Evolutionary conservation across 805 yeast species (phyloP), one percentile per base, ranked within the genome.

Genomic region (Tetrapisispora iriomotensis): DNA sequence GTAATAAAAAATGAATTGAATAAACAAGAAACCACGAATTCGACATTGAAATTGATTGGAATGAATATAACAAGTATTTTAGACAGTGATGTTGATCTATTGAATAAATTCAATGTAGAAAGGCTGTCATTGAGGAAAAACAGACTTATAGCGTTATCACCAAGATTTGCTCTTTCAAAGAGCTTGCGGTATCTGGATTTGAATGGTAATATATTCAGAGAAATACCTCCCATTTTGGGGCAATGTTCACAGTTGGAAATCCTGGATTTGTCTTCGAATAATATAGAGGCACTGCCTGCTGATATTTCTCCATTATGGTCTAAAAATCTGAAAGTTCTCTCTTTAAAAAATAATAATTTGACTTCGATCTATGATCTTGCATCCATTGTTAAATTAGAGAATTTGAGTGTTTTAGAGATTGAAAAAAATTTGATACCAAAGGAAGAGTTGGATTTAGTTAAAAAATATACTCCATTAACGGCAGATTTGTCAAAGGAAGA

Each of bases 191-290:
- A 77, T 45, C 60, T 84, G 41, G 90, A 83, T 55, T 58, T 84
- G 34, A 82, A 82, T 53, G 65, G 68, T 42, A 84, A 84, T 54
- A 54, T 61, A 33, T 66, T 84, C 37, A 47, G 64, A 3, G 65
- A 61, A 34, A 68, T 83, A 33, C 87, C 94, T 0, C 55, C 60
- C 1, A 52, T 67, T 6, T 49, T 74, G 42, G 42, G 56, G 20
- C 55, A 56, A 27, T 54, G 65, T 47, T 49, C 56, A 10, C 64
- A 66, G 7, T 60, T 83, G 39, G 88, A 80, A 49, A 76, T 77
- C 37, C 58, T 83, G 30, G 90, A 83, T 56, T 55, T 82, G 17
- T 76, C 86, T 17, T 59, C 65, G 27, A 83, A 83, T 53, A 57
- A 54, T 20, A 59, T 83, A 22, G 53, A 57, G n/a, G 45, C 50